Base-by-base conservation (phyloP, 805 yeast genomes). In the Schwanniomyces occidentalis region DNA sequence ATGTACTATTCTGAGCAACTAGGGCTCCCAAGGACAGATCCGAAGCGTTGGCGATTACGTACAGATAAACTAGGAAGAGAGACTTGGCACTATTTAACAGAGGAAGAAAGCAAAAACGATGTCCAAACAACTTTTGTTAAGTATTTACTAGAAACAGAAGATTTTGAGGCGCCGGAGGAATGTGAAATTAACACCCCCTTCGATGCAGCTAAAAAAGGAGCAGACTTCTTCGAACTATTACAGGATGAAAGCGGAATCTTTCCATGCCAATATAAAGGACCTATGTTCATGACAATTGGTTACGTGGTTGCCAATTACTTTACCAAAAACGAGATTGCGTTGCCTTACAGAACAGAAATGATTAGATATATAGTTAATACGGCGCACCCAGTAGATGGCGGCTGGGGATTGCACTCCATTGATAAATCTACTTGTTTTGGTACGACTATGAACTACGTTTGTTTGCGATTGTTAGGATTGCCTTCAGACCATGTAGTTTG, bases 331-430 rank as follows among this genome's bases (percentile, higher is more conserved):
- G 76, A 75, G 8, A 84, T 93, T 23, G 82, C 90, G 0, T 80
- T 78, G 19, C 81, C 76, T 24, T 76, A 73, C 49, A 69, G 69
- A 43, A 61, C 63, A 9, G 99, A 93, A 59, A 61, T 93, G 52
- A 78, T 85, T 17, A 71, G 99, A 40, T 93, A 90, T 54, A 62
- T 93, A 12, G 86, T 88, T n/a, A 93, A 93, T 56, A 76, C 87
- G 0, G 82, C 97, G 0, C 96, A 93, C 56, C 97, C 97, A 0
- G 96, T 90, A 1, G 99, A 93, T 59, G 99, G 99, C n/a, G 99
- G 99, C 2, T 93, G 99, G 99, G 99, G 99, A 0, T 69, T 93
- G 24, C 97, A 93, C 56, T 78, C 89, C 4, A 80, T 78, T 33
- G 99, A 93, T 56, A 93, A 91, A 56, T 81, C 93, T 6, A 93